Evolutionary conservation across 2,329 filamentous ascomycete species (phyloP).

Genomic region (Aspergillus calidoustus): DNA sequence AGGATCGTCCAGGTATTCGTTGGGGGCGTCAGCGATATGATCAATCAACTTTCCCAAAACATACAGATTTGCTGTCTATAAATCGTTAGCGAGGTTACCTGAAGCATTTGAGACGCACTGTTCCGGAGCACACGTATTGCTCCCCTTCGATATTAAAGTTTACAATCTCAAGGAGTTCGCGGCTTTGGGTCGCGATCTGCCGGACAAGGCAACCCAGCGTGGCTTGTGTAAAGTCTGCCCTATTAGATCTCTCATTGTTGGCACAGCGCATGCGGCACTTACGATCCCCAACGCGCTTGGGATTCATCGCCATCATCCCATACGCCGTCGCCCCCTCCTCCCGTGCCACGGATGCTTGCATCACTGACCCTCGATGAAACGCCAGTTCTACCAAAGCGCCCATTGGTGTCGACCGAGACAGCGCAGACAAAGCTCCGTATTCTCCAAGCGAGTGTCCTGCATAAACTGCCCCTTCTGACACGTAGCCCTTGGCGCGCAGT

Average conservation of each 20-base stretch:
- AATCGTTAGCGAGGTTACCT: not conserved
- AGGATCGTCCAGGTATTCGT: not conserved
- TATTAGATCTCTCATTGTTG: constrained; percentile 63
- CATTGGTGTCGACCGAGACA: constrained; percentile 96
- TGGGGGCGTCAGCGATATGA: constrained; percentile 11
- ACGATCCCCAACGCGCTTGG: constrained; percentile 24
- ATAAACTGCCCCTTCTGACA: constrained; percentile 91
- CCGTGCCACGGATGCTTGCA: constrained; percentile 97
- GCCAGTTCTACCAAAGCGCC: constrained; percentile 94
- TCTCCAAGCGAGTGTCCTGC: constrained; percentile 95
- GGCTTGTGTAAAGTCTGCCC: constrained; percentile 88
- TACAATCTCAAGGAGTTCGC: constrained; percentile 95
- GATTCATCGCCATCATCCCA: constrained; percentile 28
- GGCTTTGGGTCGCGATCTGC: constrained; percentile 86
- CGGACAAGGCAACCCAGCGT: constrained; percentile 91
- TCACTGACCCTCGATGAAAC: constrained; percentile 95
- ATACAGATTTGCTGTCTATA: constrained; percentile 22
- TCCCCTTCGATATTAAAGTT: constrained; percentile 78
- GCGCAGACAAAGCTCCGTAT: constrained; percentile 90
- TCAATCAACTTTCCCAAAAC: constrained; percentile 24
- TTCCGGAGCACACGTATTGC: constrained; percentile 69
- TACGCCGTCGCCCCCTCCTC: constrained; percentile 77
- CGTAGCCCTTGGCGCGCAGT: constrained; percentile 92
- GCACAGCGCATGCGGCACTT: not conserved
- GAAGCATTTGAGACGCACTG: constrained; percentile 41